Base-by-base conservation (phyloP, 2,329 filamentous ascomycete species). In the Fonsecaea monophora region DNA sequence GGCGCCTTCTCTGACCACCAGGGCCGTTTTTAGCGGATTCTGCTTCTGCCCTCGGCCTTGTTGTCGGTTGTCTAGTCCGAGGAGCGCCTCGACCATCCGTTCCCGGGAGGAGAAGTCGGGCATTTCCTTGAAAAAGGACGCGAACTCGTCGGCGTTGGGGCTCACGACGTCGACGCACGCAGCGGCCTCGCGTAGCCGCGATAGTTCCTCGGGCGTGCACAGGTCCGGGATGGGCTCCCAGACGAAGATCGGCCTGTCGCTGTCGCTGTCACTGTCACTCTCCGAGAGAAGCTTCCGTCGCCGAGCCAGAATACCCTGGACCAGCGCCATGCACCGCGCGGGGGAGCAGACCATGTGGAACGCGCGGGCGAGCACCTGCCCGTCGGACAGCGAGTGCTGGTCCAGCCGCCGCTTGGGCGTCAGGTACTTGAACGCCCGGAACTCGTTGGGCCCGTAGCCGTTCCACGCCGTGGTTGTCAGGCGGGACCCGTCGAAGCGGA, bases 191-290 rank as follows among this genome's bases (percentile, higher is more conserved):
- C 84, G 76, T 64, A 86, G 86, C 21, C 82, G 83, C 0, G 81
- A 75, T 21, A 86, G 77, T 68, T 89, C 83, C 38, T 88, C 87
- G 0, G 92, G 89, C 0, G 86, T 89, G 77, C 94, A 97, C 0
- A 92, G 84, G 78, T 97, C 92, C 1, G 95, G 95, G 1, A 97
- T 91, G 0, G 95, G 95, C 77, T 99, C 95, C 94, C 94, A 99
- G 60, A 98, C 87, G 76, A 97, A 92, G 6, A 93, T 79, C 0
- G 94, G 91, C 56, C 86, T 30, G n/a, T 42, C 55, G 1, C 9
- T 35, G 2, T 58, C 18, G 2, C 12, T 32, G 13, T 56, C 53
- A 30, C 35, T 12, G 9, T 56, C 34, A 32, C 15, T 15, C 21
- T 10, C n/a, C 69, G 67, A 15, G 68, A 73, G 38, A 81, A 69